Percentiles rank a stretch among this genome's conserved stretches.
phyloP scores from a whole-genome alignment of 1,284 basidiomycete species.

The Ceratobasidium sp. region DNA sequence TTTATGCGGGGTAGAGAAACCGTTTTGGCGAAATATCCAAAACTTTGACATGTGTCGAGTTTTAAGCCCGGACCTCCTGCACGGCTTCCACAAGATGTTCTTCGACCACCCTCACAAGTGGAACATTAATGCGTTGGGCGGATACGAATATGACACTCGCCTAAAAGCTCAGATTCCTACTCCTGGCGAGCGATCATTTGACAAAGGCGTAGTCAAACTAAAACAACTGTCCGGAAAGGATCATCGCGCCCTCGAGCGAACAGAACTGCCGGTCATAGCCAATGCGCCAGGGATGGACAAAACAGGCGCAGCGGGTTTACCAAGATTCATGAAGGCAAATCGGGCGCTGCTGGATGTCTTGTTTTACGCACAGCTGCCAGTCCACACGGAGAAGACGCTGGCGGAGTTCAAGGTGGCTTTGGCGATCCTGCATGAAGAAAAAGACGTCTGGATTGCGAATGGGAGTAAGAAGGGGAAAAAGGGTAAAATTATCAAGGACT shows the following conservation, averaged over 20 bases:
- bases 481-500: conserved; percentile 2
- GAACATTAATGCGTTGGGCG: not conserved
- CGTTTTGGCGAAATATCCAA: conserved; percentile 10
- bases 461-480: conserved; percentile 7
- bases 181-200: conserved; percentile 4
- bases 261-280: not conserved
- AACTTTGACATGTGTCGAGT: not conserved
- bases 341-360: not conserved
- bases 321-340: not conserved
- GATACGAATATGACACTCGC: not conserved
- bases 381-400: not conserved
- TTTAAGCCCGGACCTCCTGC: conserved; percentile 17
- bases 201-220: not conserved
- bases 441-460: conserved; percentile 18
- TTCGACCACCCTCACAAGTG: conserved; percentile 7
- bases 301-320: not conserved
- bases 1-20: not conserved
- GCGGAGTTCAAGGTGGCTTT: not conserved
- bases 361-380: not conserved
- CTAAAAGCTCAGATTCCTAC: not conserved
- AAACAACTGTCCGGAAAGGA: conserved; percentile 15
- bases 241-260: not conserved
- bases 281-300: not conserved
- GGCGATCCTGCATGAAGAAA: not conserved
- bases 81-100: conserved; percentile 20